Conservation (phyloP, 768 basidiomycete species). For the Trametes cubensis region DNA sequence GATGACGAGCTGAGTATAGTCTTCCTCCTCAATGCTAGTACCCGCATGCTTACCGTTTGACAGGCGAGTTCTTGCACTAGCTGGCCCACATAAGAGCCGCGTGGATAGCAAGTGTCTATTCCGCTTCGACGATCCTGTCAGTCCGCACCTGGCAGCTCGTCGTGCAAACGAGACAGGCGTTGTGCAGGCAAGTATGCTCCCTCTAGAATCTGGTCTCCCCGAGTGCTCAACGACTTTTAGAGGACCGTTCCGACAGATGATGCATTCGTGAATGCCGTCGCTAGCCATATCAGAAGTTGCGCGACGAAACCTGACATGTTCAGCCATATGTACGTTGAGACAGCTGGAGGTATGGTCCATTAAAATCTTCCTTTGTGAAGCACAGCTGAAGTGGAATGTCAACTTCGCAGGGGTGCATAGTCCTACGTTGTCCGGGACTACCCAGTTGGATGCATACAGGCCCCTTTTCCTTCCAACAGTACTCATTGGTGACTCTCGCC, state of each 20-base stretch:
- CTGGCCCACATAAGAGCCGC: conserved; percentile 41
- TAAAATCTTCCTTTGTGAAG: too few relatives aligned
- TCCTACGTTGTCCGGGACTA: conserved; percentile 78
- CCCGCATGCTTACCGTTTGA: neutral
- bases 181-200: conserved; percentile 29
- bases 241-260: conserved; percentile 60
- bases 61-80: conserved; percentile 70
- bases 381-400: neutral
- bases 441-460: conserved; percentile 85
- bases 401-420: conserved; percentile 78
- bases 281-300: conserved; percentile 59
- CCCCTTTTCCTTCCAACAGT: conserved; percentile 86
- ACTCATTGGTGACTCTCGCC: conserved; percentile 82
- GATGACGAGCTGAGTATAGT: conserved; percentile 70
- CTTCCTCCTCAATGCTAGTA: neutral
- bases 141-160: conserved; percentile 85
- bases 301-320: conserved; percentile 38
- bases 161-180: conserved; percentile 42
- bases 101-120: conserved; percentile 75
- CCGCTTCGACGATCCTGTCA: conserved; percentile 86
- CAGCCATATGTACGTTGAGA: conserved; percentile 83
- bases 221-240: neutral
- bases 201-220: neutral
- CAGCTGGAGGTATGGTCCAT: conserved; percentile 79
- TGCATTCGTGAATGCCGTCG: conserved; percentile 65